Evolutionary conservation across 1,284 basidiomycete genomes (phyloP).

Genomic region (Puccinia polysora): DNA sequence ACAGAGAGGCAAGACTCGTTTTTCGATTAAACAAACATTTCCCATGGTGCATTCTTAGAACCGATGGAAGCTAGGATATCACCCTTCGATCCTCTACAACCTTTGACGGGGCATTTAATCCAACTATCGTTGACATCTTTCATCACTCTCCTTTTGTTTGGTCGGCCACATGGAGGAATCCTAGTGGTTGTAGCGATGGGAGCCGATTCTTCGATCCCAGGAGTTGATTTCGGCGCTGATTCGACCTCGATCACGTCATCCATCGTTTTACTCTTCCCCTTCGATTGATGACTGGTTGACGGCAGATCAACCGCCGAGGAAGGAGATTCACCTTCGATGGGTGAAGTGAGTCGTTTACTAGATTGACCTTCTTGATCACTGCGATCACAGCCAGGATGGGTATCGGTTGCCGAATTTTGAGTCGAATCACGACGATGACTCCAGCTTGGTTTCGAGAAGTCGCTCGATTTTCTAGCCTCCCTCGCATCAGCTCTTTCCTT

Average conservation of each 20-base stretch:
- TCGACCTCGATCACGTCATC: neutral
- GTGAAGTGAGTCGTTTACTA: no score
- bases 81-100: constrained; percentile 27
- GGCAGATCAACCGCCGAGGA: no score
- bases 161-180: neutral
- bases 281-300: no score
- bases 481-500: constrained; percentile 21
- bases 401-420: neutral
- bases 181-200: neutral
- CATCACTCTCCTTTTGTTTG: neutral
- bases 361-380: no score
- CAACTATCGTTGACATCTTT: neutral
- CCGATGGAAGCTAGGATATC: constrained; percentile 21
- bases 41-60: constrained; percentile 33
- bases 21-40: constrained; percentile 28
- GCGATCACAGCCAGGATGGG: neutral
- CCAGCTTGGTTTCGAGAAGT: neutral
- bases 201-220: no score
- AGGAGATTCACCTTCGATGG: no score
- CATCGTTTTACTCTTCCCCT: neutral
- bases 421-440: neutral
- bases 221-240: no score
- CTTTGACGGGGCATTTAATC: constrained; percentile 36
- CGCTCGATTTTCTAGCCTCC: constrained; percentile 29
- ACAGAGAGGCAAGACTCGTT: neutral